phyloP scores from a whole-genome alignment of 2,329 filamentous ascomycete species.

The Pseudogymnoascus sp. region DNA sequence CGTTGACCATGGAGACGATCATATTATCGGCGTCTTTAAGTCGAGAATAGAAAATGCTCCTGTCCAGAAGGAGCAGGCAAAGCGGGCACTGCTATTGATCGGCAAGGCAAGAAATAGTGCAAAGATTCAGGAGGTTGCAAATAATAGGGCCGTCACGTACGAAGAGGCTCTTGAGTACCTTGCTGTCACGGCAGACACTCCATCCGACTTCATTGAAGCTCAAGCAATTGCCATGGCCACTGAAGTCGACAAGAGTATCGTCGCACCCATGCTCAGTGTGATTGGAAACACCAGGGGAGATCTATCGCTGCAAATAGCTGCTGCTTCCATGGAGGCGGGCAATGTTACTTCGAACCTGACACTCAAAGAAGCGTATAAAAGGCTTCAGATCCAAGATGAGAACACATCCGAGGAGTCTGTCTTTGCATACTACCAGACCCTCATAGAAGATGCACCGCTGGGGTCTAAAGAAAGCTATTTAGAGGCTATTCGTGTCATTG shows the following conservation, averaged over 20 bases:
- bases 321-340: conserved; percentile 22
- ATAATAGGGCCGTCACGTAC: conserved; percentile 48
- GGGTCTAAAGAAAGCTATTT: conserved; percentile 25
- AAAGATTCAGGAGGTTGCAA: conserved; percentile 48
- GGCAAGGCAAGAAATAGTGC: conserved; percentile 50
- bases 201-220: conserved; percentile 27
- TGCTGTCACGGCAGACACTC: conserved; percentile 30
- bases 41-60: conserved; percentile 48
- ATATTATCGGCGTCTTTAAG: conserved; percentile 54
- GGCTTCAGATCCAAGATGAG: conserved; percentile 23
- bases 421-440: conserved; percentile 25
- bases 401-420: conserved; percentile 25
- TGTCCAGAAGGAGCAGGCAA: conserved; percentile 45
- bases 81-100: conserved; percentile 50
- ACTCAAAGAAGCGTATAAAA: conserved; percentile 25
- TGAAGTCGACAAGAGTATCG: conserved; percentile 25
- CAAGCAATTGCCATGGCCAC: conserved; percentile 23
- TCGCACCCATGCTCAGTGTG: conserved; percentile 23
- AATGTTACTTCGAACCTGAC: conserved; percentile 18
- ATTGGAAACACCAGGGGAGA: conserved; percentile 19
- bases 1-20: conserved; percentile 43
- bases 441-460: conserved; percentile 20
- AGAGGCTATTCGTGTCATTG: conserved; percentile 27
- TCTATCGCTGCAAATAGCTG: conserved; percentile 21
- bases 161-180: conserved; percentile 57